Percentiles rank a stretch among this genome's conserved stretches.
phyloP scores from a whole-genome alignment of 176 grass and related monocot species.

The Typha latifolia region DNA sequence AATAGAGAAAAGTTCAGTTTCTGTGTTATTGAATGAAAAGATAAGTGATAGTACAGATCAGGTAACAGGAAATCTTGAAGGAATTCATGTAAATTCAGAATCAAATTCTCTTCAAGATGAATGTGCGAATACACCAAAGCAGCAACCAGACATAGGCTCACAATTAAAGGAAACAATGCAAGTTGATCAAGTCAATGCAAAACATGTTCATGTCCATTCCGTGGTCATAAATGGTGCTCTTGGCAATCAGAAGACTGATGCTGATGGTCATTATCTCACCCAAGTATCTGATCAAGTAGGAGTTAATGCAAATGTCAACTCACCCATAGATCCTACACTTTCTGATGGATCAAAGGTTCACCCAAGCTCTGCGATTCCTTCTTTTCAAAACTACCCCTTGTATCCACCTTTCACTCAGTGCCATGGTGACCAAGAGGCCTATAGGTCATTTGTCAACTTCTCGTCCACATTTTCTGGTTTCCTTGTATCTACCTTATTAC shows the following conservation, averaged over 20 bases:
- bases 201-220: conserved; percentile 8
- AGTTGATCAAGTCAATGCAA: conserved; percentile 22
- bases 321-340: conserved; percentile 30
- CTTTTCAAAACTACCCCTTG: conserved; percentile 36
- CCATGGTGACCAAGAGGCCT: conserved; percentile 56
- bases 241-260: conserved; percentile 14
- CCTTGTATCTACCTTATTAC: conserved; percentile 68
- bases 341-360: conserved; percentile 27
- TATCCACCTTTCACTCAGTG: conserved; percentile 41
- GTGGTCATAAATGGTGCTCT: conserved; percentile 18
- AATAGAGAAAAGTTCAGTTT: conserved; percentile 30
- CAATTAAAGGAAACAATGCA: conserved; percentile 24
- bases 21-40: conserved; percentile 22
- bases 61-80: conserved; percentile 29
- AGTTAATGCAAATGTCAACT: conserved; percentile 20
- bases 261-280: conserved; percentile 24
- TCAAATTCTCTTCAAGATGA: conserved; percentile 18
- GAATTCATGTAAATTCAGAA: conserved; percentile 21
- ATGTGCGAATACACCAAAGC: conserved; percentile 27
- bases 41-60: conserved; percentile 25
- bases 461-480: conserved; percentile 74
- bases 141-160: conserved; percentile 30
- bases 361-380: conserved; percentile 16
- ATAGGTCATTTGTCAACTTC: conserved; percentile 52
- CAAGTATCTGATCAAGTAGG: conserved; percentile 28